These are phyloP conservation scores for Claviceps sp. DNA, from an alignment of 2,329 filamentous ascomycete genomes.

Conservation along the genomic window DNA sequence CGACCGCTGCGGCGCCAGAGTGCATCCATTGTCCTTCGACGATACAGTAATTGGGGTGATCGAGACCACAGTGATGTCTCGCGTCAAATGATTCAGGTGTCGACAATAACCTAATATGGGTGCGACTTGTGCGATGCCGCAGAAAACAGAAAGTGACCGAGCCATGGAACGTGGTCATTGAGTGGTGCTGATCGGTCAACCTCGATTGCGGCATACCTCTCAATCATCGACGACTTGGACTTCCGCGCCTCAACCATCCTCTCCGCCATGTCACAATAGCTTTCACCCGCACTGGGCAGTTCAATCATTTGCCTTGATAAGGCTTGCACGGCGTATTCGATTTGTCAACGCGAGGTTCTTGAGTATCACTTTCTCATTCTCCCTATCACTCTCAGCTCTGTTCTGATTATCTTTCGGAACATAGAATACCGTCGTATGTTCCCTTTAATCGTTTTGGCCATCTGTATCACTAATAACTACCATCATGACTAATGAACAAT, in stretches of 20 bases:
- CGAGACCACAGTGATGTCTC: too few relatives aligned
- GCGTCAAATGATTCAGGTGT: too few relatives aligned
- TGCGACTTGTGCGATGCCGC: too few relatives aligned
- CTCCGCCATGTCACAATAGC: conserved; percentile 8
- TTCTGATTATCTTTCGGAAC: conserved; percentile 4
- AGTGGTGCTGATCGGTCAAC: too few relatives aligned
- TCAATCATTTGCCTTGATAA: conserved; percentile 4
- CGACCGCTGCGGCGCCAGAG: too few relatives aligned
- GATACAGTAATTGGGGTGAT: too few relatives aligned
- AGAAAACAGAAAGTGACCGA: too few relatives aligned
- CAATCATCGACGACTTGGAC: conserved; percentile 11
- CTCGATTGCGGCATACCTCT: too few relatives aligned
- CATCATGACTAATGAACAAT: conserved; percentile 2
- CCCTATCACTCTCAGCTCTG: conserved; percentile 2
- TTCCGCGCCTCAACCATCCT: conserved; percentile 10
- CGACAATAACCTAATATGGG: too few relatives aligned
- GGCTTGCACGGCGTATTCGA: conserved; percentile 10
- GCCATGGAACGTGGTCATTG: too few relatives aligned
- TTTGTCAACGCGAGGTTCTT: conserved; percentile 11
- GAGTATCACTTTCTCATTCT: conserved; percentile 8
- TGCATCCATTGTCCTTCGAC: too few relatives aligned
- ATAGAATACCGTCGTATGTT: not conserved
- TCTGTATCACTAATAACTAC: too few relatives aligned
- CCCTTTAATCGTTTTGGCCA: not conserved
- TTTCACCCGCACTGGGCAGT: conserved; percentile 9